A percentile compares a stretch with the other conserved stretches of the same genome.
phyloP scores from a whole-genome alignment of 2,329 filamentous ascomycete species.

The Lecanoromycetidae sp. region DNA sequence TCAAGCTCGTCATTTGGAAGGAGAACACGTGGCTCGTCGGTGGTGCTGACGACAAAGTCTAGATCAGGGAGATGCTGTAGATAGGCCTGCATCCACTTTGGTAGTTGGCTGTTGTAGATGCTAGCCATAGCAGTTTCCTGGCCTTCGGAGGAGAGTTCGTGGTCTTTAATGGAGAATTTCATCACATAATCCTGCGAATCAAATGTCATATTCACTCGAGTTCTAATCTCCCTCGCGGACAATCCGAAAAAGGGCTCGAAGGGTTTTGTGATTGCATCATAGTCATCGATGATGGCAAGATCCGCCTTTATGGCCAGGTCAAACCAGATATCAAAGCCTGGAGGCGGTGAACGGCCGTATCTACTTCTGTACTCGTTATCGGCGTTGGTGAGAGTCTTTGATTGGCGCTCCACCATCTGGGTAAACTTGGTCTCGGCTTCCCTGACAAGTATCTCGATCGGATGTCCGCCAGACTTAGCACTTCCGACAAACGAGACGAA shows the following conservation, averaged over 20 bases:
- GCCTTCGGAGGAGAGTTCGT: not conserved
- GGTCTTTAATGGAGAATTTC: not conserved
- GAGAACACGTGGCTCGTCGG: slow-evolving; percentile 18
- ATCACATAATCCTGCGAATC: not conserved
- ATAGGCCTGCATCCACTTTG: not conserved
- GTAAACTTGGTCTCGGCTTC: slow-evolving; percentile 1
- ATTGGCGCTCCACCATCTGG: slow-evolving; percentile 2
- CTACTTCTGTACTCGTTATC: slow-evolving; percentile 4
- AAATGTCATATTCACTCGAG: not conserved
- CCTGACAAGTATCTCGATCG: not conserved
- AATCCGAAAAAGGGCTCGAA: slow-evolving; percentile 8
- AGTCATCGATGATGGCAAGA: slow-evolving; percentile 7
- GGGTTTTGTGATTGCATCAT: slow-evolving; percentile 1
- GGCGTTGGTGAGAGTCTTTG: not conserved
- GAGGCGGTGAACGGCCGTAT: slow-evolving; percentile 1
- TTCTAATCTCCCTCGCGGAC: not conserved
- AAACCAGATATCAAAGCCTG: slow-evolving; percentile 10
- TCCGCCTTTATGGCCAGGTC: slow-evolving; percentile 1
- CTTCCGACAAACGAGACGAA: too few relatives aligned
- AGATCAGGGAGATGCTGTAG: slow-evolving; percentile 15
- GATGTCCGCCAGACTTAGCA: too few relatives aligned
- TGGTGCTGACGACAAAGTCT: slow-evolving; percentile 15
- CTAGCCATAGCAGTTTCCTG: not conserved
- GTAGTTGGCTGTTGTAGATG: not conserved
- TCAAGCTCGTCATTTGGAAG: slow-evolving; percentile 9